Percentiles rank a stretch among this genome's conserved stretches.
Conservation (phyloP, 257 asterid species). For the Schizonepeta tenuifolia region DNA sequence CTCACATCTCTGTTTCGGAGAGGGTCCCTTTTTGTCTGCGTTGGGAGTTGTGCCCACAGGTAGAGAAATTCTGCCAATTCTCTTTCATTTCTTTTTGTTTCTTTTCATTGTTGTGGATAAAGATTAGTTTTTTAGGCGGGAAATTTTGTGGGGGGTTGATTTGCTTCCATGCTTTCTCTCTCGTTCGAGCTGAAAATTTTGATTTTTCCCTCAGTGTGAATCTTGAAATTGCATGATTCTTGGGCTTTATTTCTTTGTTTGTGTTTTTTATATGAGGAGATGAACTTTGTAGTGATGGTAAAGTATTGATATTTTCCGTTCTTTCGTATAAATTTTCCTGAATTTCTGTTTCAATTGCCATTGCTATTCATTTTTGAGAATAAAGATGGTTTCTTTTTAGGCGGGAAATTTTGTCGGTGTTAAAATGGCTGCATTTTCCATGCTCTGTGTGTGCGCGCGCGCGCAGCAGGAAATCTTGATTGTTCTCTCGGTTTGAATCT, state of each 20-base stretch:
- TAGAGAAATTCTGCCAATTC: slow-evolving; percentile 30
- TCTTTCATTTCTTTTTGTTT: not conserved
- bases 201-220: not conserved
- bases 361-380: not conserved
- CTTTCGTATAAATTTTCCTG: not conserved
- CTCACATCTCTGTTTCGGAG: slow-evolving; percentile 21
- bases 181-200: not conserved
- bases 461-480: not conserved
- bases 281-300: slow-evolving; percentile 1
- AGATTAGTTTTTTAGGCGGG: slow-evolving; percentile 43
- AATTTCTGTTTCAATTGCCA: slow-evolving; percentile 7
- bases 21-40: slow-evolving; percentile 28
- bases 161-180: not conserved
- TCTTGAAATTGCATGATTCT: slow-evolving; percentile 16
- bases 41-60: slow-evolving; percentile 43
- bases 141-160: slow-evolving; percentile 40
- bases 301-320: not conserved
- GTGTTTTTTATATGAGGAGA: not conserved
- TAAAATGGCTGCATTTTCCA: slow-evolving; percentile 34
- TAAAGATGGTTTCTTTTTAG: slow-evolving; percentile 18
- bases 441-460: slow-evolving; percentile 3
- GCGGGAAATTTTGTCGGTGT: slow-evolving; percentile 38
- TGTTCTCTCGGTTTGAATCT: slow-evolving; percentile 1
- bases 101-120: not conserved
- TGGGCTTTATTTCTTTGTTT: not conserved